phyloP scores from a whole-genome alignment of 208 protist genomes.

The Leishmania major region DNA sequence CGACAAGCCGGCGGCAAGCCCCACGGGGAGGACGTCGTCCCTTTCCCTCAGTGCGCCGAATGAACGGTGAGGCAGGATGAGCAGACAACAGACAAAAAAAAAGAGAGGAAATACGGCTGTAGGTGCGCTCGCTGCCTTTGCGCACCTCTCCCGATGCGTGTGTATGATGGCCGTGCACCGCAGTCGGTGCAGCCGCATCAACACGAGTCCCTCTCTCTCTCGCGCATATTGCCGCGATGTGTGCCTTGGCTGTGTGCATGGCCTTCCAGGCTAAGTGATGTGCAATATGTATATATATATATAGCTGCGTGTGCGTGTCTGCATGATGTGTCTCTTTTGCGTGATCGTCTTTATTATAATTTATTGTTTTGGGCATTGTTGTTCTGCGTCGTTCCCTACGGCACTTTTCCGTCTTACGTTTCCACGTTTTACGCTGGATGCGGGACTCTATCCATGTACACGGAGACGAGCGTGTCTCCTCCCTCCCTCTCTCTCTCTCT shows the following conservation, averaged over 20 bases:
- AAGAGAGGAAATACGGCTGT: neutral
- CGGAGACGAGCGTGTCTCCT: neutral
- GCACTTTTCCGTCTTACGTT: neutral
- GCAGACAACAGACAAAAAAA: neutral
- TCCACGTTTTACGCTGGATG: neutral
- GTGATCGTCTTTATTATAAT: neutral
- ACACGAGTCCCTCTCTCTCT: neutral
- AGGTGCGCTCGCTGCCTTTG: neutral
- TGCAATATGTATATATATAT: neutral
- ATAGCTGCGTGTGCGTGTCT: neutral
- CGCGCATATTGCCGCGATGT: neutral
- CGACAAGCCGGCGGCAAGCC: conserved; percentile 5
- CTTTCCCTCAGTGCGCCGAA: neutral
- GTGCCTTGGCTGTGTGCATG: neutral
- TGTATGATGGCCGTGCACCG: neutral
- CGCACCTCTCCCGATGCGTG: neutral
- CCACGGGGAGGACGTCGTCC: neutral
- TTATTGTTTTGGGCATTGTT: neutral
- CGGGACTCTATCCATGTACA: neutral
- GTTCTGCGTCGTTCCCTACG: neutral
- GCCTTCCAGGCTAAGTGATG: neutral
- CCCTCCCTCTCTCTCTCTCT: neutral
- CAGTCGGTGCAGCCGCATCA: neutral
- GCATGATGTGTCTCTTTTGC: neutral
- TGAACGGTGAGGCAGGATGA: neutral